Evolutionary conservation across 2,329 filamentous ascomycete genomes (phyloP), one percentile per base, ranked within the genome.

Genomic region (Zarea fungicola): DNA sequence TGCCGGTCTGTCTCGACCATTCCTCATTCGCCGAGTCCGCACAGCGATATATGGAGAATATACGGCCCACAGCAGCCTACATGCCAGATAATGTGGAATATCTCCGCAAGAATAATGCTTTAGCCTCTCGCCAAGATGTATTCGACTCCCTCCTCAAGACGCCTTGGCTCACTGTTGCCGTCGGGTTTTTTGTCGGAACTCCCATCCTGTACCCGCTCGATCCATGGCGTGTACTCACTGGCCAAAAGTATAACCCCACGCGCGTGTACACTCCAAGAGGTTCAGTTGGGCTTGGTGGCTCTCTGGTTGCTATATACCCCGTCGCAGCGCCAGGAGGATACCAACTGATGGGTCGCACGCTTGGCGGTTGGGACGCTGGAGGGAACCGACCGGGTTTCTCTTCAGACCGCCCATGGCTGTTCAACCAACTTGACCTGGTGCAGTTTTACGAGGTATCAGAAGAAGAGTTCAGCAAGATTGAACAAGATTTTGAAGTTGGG

Each of bases 21-120:
- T 50, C 51, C 5, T 55, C 54, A 13, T 42, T 70, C 26, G 71
- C 74, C 71, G 76, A 34, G 10, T 34, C 42, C 8, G 35, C 18
- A 0, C 64, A 76, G 48, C 69, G 80, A 9, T 84, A 84, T 60
- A 80, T 78, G 65, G 74, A 75, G 26, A 81, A 76, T 4, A 76
- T 80, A 51, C 70, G 80, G 2, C 75, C 77, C 1, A 73, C 79
- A 22, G 81, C 81, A 1, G 70, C 75, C 1, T 84, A 82, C 52
- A 65, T 84, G 0, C 80, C 80, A 0, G 75, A 81, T 56, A 81
- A 81, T 40, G 67, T 83, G 26, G 70, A 75, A 1, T 84, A 81
- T 44, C 50, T 67, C 3, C 56, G 56, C 4, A 58, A 62, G 34
- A 66, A 64, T 41, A 72, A 72, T 44, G 69, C 60, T 0, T 58